Evolutionary conservation across 1,284 basidiomycete genomes (phyloP), one percentile per base, ranked within the genome.

Genomic region (Schizophyllum amplum): DNA sequence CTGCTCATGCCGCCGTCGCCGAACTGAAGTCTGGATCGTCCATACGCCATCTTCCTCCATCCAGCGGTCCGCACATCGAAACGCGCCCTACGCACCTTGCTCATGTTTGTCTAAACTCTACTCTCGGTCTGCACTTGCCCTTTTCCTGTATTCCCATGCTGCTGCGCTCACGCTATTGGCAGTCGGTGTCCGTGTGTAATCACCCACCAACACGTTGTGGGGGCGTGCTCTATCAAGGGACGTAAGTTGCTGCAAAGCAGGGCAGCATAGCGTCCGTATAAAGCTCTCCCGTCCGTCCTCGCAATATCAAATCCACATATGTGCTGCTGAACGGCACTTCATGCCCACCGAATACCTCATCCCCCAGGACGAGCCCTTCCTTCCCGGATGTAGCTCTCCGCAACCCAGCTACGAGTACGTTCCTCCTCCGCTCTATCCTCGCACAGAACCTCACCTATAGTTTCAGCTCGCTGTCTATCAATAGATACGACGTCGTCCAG

Each of bases 401-500:
- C 33, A 42, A 17, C 33, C 33, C 33, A 42, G 33, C 33, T 42
- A 13, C 17, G 57, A 58, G 57, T 58, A 56, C 55, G 55, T 59
- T 33, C 22, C 17, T 42, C 33, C 33, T 17, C 17, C 33, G 33
- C 33, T 42, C 33, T 42, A 42, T 42, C 33, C 33, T 42, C 33
- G 33, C 33, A 42, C 13, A 42, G 13, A 9, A 17, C 17, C 33
- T 42, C 33, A 42, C 33, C 13, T 17, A 42, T 42, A 9, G 17
- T 4, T 20, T 54, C 20, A 49, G 11, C 27, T 11, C 26, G 20
- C 21, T 49, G 50, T 47, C 51, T 42, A 47, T 51, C 6, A 46
- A 49, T 22, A 64, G 61, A 13, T 56, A 61, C 47, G 65, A 69
- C 52, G 58, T 71, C n/a, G 54, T 71, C 33, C 58, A 63, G 2